These are phyloP conservation scores for Nicotiana obtusifolia DNA, from an alignment of 257 asterid genomes.

Conservation along the genomic window DNA sequence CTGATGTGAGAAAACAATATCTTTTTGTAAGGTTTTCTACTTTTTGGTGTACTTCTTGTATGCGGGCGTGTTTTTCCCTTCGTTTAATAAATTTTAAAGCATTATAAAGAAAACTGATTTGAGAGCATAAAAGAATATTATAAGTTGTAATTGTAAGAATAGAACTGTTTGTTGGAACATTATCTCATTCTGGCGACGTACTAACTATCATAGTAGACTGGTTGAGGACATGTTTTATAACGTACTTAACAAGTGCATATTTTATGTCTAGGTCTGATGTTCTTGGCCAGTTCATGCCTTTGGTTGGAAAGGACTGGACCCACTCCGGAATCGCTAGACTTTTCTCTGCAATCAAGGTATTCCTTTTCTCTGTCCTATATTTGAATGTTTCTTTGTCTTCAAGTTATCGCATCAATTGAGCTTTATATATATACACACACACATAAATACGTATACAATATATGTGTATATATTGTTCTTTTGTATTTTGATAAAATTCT, in stretches of 20 bases:
- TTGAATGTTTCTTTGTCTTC: constrained; percentile 4
- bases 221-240: not conserved
- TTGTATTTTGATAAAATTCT: not conserved
- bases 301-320: constrained; percentile 99
- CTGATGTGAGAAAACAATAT: not conserved
- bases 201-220: not conserved
- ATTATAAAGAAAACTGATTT: not conserved
- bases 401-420: not conserved
- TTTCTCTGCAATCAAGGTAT: constrained; percentile 95
- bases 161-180: not conserved
- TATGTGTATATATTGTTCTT: not conserved
- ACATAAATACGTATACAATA: too few relatives aligned
- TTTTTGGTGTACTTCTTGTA: not conserved
- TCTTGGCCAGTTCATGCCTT: constrained; percentile 98
- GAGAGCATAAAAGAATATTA: not conserved
- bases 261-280: constrained; percentile 81
- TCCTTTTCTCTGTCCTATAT: constrained; percentile 11
- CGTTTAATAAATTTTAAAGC: not conserved
- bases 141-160: not conserved
- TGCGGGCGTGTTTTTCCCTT: not conserved
- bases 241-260: not conserved
- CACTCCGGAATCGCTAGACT: constrained; percentile 97
- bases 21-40: not conserved
- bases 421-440: too few relatives aligned
- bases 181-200: not conserved